Base-by-base conservation (phyloP, 140 eudicot genomes). In the Ambrosia hybrid region DNA sequence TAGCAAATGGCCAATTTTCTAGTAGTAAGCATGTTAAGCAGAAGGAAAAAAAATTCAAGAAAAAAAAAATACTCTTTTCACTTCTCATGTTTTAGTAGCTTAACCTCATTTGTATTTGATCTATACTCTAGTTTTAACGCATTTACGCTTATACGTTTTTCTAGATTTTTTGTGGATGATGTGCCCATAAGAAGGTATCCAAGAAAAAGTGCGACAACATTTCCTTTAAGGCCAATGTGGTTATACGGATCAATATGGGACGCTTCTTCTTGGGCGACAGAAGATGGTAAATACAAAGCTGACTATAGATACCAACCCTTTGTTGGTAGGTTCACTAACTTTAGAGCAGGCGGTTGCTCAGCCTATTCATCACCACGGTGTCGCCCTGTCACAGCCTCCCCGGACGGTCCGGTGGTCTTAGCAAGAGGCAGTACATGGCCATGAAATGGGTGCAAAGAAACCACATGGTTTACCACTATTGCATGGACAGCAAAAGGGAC, bases 231-330 rank as follows among this genome's bases (percentile, higher is more conserved):
- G 71, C 98, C 95, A 82, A 89, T 92, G 98, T 92, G 95, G 96
- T 53, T 87, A 21, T 92, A 92, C 53, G 98, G 98, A 5, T 92
- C 98, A 26, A 92, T 92, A 73, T 92, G 98, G 98, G 98, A 92
- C 37, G 98, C 98, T 2, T 92, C 98, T 13, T 80, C 95, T 0
- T 92, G 98, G 98, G 98, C 98, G 1, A 92, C 98, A 0, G 98
- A 92, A 64, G 83, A 92, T 49, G 98, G 98, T 13, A 92, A 83
- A 79, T 92, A 92, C 85, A 92, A 89, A 67, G 95, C 89, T 46
- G 88, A 92, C 57, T 92, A 92, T 8, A 75, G 64, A 9, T 92
- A 92, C 80, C 95, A 92, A 73, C 98, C 98, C 0, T 92, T 92
- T 62, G 84, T 85, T 0, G 98, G 91, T 3, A 79, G 79, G 69